Conservation (phyloP, 2,329 filamentous ascomycete species). For the Colletotrichum agaves region DNA sequence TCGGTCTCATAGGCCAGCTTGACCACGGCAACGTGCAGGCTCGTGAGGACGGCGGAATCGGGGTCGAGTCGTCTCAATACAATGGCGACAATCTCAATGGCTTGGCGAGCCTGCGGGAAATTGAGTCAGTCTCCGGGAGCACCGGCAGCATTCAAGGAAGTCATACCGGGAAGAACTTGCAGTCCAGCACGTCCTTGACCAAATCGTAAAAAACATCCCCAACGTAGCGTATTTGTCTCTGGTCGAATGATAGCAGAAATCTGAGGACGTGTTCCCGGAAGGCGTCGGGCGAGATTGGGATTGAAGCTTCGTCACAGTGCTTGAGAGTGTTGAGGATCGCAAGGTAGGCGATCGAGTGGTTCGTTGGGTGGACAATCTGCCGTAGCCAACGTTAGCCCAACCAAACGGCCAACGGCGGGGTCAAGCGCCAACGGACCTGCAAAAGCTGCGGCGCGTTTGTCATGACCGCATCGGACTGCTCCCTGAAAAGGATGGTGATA, state of each 20-base stretch:
- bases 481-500: constrained; percentile 52
- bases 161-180: constrained; percentile 56
- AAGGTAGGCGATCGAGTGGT: constrained; percentile 64
- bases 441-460: constrained; percentile 52
- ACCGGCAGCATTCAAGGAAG: background rate
- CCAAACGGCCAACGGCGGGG: background rate
- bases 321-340: constrained; percentile 56
- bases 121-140: constrained; percentile 19
- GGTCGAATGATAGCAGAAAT: constrained; percentile 62
- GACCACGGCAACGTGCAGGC: constrained; percentile 67
- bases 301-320: constrained; percentile 27
- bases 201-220: constrained; percentile 56
- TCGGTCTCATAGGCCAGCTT: constrained; percentile 68
- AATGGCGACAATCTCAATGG: constrained; percentile 56
- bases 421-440: constrained; percentile 46
- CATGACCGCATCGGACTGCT: constrained; percentile 46
- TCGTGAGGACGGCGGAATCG: constrained; percentile 72
- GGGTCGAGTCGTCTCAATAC: constrained; percentile 76
- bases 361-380: constrained; percentile 58
- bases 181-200: constrained; percentile 52
- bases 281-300: constrained; percentile 28
- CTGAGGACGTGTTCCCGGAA: constrained; percentile 55
- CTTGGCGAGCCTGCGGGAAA: constrained; percentile 55
- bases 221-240: constrained; percentile 63
- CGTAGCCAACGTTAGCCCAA: constrained; percentile 5